These are phyloP conservation scores for Pythium phragmiticola DNA, from an alignment of 352 stramenopile genomes.

Conservation along the genomic window DNA sequence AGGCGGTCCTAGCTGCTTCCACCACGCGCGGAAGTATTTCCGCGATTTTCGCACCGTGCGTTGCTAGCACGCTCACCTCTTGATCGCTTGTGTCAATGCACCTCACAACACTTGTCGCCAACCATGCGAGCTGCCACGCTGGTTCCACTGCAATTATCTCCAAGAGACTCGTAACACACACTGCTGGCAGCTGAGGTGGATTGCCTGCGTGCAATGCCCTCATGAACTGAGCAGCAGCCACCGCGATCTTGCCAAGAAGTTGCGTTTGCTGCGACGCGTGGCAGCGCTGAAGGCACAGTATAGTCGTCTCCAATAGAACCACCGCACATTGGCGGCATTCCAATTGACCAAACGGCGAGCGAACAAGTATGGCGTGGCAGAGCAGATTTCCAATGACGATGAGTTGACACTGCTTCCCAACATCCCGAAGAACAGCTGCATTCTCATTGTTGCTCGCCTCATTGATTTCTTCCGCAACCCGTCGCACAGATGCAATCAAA, in stretches of 20 bases:
- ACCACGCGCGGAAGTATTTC: not conserved
- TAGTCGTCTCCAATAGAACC: not conserved
- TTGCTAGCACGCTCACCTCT: not conserved
- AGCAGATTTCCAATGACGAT: not conserved
- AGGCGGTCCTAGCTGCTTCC: not conserved
- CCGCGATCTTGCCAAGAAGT: not conserved
- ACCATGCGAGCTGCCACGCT: conserved; percentile 13
- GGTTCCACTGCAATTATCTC: not conserved
- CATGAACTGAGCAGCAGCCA: not conserved
- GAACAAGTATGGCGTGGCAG: not conserved
- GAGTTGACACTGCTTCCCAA: not conserved
- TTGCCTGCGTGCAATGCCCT: not conserved
- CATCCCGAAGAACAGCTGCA: too few species aligned
- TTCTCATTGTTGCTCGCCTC: too few species aligned
- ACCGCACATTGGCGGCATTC: not conserved
- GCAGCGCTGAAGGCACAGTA: not conserved
- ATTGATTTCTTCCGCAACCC: not conserved
- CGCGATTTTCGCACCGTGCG: not conserved
- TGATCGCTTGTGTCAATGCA: not conserved
- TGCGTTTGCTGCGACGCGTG: not conserved
- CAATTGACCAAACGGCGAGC: not conserved
- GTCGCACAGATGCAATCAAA: not conserved
- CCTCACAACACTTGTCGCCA: conserved; percentile 5
- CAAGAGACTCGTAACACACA: not conserved
- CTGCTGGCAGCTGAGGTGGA: not conserved